Evolutionary conservation across 345 rosid species (phyloP).

Genomic region (Syzygium oleosum): DNA sequence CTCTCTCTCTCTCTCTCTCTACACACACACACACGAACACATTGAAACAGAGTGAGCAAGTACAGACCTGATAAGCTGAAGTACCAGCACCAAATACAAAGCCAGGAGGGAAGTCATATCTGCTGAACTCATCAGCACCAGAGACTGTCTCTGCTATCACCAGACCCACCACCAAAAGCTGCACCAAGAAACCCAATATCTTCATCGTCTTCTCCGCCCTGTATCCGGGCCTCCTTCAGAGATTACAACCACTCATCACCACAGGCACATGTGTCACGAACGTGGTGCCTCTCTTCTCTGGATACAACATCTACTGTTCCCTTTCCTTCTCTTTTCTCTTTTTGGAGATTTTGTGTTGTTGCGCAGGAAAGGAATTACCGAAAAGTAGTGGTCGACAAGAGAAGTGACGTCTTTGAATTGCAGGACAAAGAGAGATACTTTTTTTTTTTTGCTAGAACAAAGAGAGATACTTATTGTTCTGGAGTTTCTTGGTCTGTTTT

Average conservation of each 20-base stretch:
- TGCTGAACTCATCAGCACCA: constrained; percentile 8
- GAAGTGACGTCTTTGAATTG: not conserved
- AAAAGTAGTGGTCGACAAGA: not conserved
- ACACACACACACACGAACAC: not conserved
- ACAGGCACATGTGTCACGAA: not conserved
- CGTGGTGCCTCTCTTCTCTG: not conserved
- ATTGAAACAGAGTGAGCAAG: not conserved
- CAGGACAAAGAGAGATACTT: not conserved
- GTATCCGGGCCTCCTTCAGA: not conserved
- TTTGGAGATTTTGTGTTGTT: not conserved
- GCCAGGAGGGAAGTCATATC: constrained; percentile 16
- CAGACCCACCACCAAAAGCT: constrained; percentile 1
- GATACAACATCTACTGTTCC: not conserved
- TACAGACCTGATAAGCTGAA: constrained; percentile 21
- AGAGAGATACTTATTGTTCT: no score
- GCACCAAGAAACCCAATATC: not conserved
- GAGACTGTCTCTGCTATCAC: not conserved
- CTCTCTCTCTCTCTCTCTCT: not conserved
- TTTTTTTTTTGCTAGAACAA: no score
- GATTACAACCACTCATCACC: not conserved
- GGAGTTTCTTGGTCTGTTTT: no score
- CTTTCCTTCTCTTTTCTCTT: not conserved
- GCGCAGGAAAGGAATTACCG: not conserved
- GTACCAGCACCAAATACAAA: constrained; percentile 16
- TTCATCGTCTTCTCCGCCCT: not conserved